phyloP scores from a whole-genome alignment of 2,329 filamentous ascomycete genomes.

The Verruconis gallopava region DNA sequence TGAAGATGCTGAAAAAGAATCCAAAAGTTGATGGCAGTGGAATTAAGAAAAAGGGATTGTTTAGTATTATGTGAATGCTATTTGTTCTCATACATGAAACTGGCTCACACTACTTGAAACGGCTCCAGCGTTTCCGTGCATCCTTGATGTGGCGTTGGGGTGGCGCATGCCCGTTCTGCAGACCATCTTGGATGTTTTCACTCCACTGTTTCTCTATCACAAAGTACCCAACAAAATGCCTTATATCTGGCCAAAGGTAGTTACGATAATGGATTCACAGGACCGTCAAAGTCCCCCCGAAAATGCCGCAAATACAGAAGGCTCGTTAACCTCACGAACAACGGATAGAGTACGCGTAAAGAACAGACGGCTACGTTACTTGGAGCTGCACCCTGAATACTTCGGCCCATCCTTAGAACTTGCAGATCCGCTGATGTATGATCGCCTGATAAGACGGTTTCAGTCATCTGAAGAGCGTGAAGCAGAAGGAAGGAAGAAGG shows the following conservation, averaged over 20 bases:
- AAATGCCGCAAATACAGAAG: background rate
- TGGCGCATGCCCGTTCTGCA: too few species aligned
- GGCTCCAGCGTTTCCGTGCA: too few species aligned
- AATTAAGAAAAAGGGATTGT: too few species aligned
- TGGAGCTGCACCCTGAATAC: slow-evolving; percentile 61
- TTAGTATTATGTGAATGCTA: too few species aligned
- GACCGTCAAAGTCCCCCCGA: background rate
- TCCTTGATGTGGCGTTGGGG: too few species aligned
- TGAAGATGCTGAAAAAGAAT: too few species aligned
- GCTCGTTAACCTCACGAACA: background rate
- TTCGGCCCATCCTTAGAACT: slow-evolving; percentile 51
- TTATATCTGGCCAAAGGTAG: slow-evolving; percentile 7
- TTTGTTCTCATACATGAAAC: too few species aligned
- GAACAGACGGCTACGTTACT: slow-evolving; percentile 66
- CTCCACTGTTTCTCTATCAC: too few species aligned
- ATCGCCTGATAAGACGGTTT: slow-evolving; percentile 64
- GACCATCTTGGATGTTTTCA: too few species aligned
- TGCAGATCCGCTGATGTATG: slow-evolving; percentile 71
- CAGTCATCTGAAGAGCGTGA: slow-evolving; percentile 62
- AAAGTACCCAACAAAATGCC: slow-evolving; percentile 9
- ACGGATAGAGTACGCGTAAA: slow-evolving; percentile 43
- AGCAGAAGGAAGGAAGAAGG: slow-evolving; percentile 57
- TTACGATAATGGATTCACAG: slow-evolving; percentile 3
- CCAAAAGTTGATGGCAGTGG: too few species aligned
- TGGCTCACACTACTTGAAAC: too few species aligned